Evolutionary conservation across 2,329 filamentous ascomycete species (phyloP), one percentile per base, ranked within the genome.

Genomic region (Penicillium sp.): DNA sequence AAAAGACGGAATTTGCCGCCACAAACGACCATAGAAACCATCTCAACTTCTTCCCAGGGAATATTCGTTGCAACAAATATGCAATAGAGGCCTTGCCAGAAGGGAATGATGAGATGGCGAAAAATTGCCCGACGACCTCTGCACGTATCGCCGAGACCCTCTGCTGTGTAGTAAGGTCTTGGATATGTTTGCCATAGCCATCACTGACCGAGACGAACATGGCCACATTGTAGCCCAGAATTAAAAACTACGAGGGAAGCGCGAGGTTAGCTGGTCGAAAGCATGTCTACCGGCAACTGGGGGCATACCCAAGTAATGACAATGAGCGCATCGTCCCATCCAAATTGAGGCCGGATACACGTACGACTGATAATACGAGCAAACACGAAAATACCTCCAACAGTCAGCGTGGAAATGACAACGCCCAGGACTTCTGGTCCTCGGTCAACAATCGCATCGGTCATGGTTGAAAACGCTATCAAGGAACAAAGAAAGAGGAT

Each of bases 11-110:
- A 28, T 47, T 47, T n/a, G 45, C 45, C 18, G 23, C 23, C 45
- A 47, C 45, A 26, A 47, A 47, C 23, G 45, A 47, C 45, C 45
- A 47, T 12, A 47, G 20, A n/a, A 47, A 47, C 45, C 45, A 47
- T 47, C 23, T 24, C 18, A 47, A 26, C 14, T n/a, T 47, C 11
- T 7, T 9, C 6, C 45, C 14, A 28, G 45, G 45, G 45, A 47
- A 47, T 24, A 47, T 47, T n/a, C 45, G 45, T 28, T 47, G 45
- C 9, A 47, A 14, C 45, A 47, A n/a, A 47, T 47, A 47, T 12
- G 45, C 45, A 21, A 47, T 47, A 2, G 45, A 47, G 20, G 45
- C 45, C 16, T 47, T 47, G 45, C 45, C 45, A 12, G 45, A n/a
- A 14, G 45, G 45, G 23, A 47, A 47, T 28, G 45, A 47, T 5